Percentiles rank a stretch among this genome's conserved stretches.
Evolutionary conservation across 78 protist genomes (phyloP).

Genomic region (Dictyostelium citrinum): DNA sequence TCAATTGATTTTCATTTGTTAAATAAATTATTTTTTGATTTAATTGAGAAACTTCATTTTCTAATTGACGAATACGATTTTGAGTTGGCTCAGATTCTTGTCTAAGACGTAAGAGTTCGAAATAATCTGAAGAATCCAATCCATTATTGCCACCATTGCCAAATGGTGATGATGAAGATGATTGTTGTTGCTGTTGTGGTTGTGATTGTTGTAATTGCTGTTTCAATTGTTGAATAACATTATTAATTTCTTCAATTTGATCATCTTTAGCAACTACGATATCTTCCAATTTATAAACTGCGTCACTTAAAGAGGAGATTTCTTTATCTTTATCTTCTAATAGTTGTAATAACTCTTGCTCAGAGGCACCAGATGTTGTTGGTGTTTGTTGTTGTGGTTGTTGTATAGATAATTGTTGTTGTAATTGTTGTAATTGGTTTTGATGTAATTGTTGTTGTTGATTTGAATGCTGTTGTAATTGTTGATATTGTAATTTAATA

Average conservation of each 20-base stretch:
- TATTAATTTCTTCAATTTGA: constrained; percentile 16
- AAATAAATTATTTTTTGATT: constrained; percentile 9
- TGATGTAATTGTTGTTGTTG: background rate
- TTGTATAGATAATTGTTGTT: background rate
- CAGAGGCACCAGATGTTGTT: background rate
- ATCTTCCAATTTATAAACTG: constrained; percentile 56
- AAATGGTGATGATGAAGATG: background rate
- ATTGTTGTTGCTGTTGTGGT: background rate
- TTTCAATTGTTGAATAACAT: background rate
- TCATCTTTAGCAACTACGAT: constrained; percentile 40
- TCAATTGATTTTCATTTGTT: background rate
- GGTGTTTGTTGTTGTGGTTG: background rate
- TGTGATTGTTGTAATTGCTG: background rate
- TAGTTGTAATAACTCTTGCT: background rate
- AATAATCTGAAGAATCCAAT: constrained; percentile 19
- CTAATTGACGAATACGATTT: background rate
- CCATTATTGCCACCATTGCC: background rate
- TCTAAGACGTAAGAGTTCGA: constrained; percentile 52
- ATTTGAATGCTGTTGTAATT: background rate
- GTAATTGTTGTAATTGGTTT: background rate
- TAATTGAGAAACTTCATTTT: background rate
- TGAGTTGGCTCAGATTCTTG: constrained; percentile 29
- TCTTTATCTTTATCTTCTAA: constrained; percentile 13
- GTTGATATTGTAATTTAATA: background rate
- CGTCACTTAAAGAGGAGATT: background rate